Conservation (phyloP, 2,329 filamentous ascomycete species). For the Arthrobotrys conoides region DNA sequence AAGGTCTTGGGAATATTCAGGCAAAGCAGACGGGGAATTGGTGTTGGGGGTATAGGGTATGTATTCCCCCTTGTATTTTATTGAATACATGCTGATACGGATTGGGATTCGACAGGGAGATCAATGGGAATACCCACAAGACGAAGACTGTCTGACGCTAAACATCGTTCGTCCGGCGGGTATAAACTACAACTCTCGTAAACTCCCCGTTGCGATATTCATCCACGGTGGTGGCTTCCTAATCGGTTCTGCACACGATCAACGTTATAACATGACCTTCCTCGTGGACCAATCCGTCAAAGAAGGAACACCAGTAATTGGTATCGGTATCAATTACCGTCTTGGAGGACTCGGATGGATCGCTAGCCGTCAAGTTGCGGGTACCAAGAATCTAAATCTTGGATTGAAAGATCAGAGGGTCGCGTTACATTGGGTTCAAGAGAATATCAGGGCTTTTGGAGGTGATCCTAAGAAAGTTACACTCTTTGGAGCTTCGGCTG, state of each 20-base stretch:
- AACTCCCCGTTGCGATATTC: slow-evolving; percentile 65
- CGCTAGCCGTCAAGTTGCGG: slow-evolving; percentile 68
- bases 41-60: slow-evolving; percentile 65
- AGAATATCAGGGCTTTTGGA: slow-evolving; percentile 74
- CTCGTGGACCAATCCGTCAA: slow-evolving; percentile 72
- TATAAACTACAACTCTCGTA: not conserved
- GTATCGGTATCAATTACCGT: slow-evolving; percentile 72
- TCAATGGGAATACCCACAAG: slow-evolving; percentile 37
- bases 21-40: slow-evolving; percentile 64
- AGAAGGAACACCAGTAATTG: slow-evolving; percentile 72
- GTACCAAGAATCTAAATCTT: slow-evolving; percentile 72
- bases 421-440: slow-evolving; percentile 74
- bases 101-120: slow-evolving; percentile 40
- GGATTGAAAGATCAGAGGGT: slow-evolving; percentile 76
- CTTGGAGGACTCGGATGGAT: slow-evolving; percentile 72
- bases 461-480: slow-evolving; percentile 74
- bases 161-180: slow-evolving; percentile 65
- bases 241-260: slow-evolving; percentile 70
- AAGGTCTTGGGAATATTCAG: slow-evolving; percentile 60
- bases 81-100: too few species aligned
- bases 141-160: slow-evolving; percentile 65
- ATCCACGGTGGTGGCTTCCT: slow-evolving; percentile 70
- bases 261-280: slow-evolving; percentile 76
- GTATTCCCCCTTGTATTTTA: slow-evolving; percentile 53
- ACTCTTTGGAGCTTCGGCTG: slow-evolving; percentile 76